A percentile compares a stretch with the other conserved stretches of the same genome.
These are phyloP conservation scores for Trametes elegans DNA, from an alignment of 768 basidiomycete species.

Conservation along the genomic window DNA sequence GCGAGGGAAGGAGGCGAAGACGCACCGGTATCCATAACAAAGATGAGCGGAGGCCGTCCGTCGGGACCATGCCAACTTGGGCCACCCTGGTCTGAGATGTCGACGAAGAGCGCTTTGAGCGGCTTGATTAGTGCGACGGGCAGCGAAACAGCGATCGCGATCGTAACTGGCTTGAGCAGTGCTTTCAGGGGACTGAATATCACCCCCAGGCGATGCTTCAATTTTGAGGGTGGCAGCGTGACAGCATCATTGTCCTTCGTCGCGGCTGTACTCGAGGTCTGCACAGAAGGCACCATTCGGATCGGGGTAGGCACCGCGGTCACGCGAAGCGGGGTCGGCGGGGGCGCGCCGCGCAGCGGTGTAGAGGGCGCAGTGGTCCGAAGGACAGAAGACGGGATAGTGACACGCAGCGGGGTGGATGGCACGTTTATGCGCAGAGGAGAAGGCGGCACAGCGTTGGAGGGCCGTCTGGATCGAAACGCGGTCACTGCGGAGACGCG, in stretches of 20 bases:
- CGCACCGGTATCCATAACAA: slow-evolving; percentile 33
- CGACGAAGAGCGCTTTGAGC: slow-evolving; percentile 35
- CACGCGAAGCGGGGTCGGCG: background rate
- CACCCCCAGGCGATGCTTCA: background rate
- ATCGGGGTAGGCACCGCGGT: slow-evolving; percentile 1
- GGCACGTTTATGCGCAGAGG: slow-evolving; percentile 7
- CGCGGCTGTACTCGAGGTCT: background rate
- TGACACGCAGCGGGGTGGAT: slow-evolving; percentile 1
- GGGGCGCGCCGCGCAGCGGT: background rate
- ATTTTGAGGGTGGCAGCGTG: background rate
- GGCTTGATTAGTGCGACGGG: slow-evolving; percentile 33
- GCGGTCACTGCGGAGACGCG: slow-evolving; percentile 19
- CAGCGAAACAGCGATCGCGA: slow-evolving; percentile 38
- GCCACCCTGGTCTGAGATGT: slow-evolving; percentile 16
- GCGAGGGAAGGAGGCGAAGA: slow-evolving; percentile 8
- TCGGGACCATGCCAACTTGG: slow-evolving; percentile 37
- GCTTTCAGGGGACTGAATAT: slow-evolving; percentile 23
- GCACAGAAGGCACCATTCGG: background rate
- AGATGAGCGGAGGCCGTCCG: slow-evolving; percentile 33
- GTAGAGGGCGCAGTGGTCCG: slow-evolving; percentile 6
- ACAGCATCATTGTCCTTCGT: background rate
- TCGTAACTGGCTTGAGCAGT: slow-evolving; percentile 36
- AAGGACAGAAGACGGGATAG: background rate
- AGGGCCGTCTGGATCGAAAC: background rate
- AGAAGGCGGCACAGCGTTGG: background rate